phyloP scores from a whole-genome alignment of 1,284 basidiomycete genomes.

The Cerrena zonata region DNA sequence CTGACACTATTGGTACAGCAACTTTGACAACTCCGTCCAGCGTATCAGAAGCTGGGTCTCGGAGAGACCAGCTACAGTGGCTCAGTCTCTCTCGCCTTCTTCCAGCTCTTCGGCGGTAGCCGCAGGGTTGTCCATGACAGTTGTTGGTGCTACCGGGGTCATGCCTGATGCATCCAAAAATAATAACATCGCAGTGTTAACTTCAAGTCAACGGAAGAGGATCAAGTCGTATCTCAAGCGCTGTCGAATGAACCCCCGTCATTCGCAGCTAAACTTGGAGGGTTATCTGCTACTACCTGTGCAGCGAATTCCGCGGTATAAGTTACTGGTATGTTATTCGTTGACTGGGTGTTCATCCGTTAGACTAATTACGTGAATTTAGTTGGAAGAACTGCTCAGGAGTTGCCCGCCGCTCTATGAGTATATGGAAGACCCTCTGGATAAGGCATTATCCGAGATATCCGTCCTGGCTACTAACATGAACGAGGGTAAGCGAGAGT shows the following conservation, averaged over 20 bases:
- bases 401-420: conserved; percentile 76
- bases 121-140: conserved; percentile 54
- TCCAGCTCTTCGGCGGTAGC: conserved; percentile 60
- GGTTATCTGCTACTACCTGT: conserved; percentile 92
- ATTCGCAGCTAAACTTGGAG: conserved; percentile 95
- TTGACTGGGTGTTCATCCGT: neutral
- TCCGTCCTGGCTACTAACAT: conserved; percentile 83
- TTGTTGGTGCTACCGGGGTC: conserved; percentile 38
- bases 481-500: conserved; percentile 94
- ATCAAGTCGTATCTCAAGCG: conserved; percentile 84
- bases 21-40: conserved; percentile 86
- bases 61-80: conserved; percentile 40
- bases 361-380: conserved; percentile 9
- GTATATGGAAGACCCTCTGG: conserved; percentile 75
- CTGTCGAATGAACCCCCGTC: conserved; percentile 77
- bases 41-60: conserved; percentile 80
- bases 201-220: conserved; percentile 77
- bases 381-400: conserved; percentile 80
- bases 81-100: conserved; percentile 50
- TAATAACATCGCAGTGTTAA: conserved; percentile 33
- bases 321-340: conserved; percentile 64
- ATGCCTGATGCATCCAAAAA: conserved; percentile 32
- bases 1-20: conserved; percentile 40
- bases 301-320: conserved; percentile 93
- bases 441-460: conserved; percentile 80